phyloP scores from a whole-genome alignment of 805 yeast genomes.

The Monosporozyma aquatica region DNA sequence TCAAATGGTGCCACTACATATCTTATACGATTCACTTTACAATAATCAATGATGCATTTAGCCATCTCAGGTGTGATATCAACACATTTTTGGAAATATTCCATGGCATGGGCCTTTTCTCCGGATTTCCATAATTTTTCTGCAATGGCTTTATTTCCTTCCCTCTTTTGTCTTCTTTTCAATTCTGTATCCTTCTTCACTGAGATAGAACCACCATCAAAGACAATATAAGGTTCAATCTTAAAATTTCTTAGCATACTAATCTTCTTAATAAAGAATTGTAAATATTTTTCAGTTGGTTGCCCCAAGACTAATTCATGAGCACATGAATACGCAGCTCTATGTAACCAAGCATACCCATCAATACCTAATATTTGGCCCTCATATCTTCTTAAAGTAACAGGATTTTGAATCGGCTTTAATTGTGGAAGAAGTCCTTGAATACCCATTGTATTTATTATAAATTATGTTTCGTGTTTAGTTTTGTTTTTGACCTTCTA shows the following conservation, averaged over 20 bases:
- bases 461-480: neutral
- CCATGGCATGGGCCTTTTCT: constrained; percentile 51
- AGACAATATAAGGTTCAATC: constrained; percentile 77
- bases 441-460: constrained; percentile 64
- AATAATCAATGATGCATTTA: constrained; percentile 64
- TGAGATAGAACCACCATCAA: constrained; percentile 85
- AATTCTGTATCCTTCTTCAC: constrained; percentile 66
- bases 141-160: constrained; percentile 50
- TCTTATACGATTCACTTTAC: constrained; percentile 47
- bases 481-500: neutral
- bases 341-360: constrained; percentile 93
- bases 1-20: constrained; percentile 96
- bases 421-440: constrained; percentile 72
- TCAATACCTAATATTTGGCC: constrained; percentile 87
- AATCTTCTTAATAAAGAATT: constrained; percentile 58
- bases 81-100: constrained; percentile 66
- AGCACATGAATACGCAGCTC: constrained; percentile 75
- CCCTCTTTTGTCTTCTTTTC: constrained; percentile 51
- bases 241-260: constrained; percentile 55
- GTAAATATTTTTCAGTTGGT: constrained; percentile 66
- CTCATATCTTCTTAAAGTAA: constrained; percentile 47
- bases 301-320: constrained; percentile 62
- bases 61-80: constrained; percentile 91
- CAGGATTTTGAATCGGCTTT: constrained; percentile 59
- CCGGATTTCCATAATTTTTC: constrained; percentile 43